Percentiles rank a stretch among this genome's conserved stretches.
These are phyloP conservation scores for Salix exigua DNA, from an alignment of 345 rosid genomes.

Conservation along the genomic window DNA sequence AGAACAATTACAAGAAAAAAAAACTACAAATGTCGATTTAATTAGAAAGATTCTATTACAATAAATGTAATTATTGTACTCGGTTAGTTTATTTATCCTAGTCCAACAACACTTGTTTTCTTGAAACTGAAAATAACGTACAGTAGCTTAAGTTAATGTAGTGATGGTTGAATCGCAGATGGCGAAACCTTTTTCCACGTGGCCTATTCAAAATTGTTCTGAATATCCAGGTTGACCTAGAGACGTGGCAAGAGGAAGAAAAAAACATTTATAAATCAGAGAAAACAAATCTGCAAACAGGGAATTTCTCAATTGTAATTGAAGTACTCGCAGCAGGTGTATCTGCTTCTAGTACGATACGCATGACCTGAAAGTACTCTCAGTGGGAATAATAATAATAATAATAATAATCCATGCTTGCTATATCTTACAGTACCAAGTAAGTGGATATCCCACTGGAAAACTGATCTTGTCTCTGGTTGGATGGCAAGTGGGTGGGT, in stretches of 20 bases:
- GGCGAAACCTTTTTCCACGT: too few species aligned
- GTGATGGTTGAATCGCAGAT: too few species aligned
- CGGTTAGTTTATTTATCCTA: too few species aligned
- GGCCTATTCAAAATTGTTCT: too few species aligned
- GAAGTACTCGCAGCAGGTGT: neutral
- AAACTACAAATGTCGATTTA: too few species aligned
- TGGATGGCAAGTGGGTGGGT: neutral
- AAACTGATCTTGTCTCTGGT: neutral
- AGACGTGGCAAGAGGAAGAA: too few species aligned
- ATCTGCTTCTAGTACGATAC: neutral
- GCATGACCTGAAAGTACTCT: neutral
- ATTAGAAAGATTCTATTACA: too few species aligned
- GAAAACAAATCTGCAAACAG: neutral
- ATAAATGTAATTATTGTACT: too few species aligned
- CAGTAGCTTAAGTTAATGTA: too few species aligned
- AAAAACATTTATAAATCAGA: neutral
- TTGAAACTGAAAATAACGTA: neutral
- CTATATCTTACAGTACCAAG: neutral
- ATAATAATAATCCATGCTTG: neutral
- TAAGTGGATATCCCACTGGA: conserved; percentile 9
- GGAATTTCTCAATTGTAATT: neutral
- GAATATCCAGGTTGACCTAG: too few species aligned
- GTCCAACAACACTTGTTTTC: neutral
- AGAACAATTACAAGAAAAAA: neutral
- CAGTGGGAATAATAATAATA: neutral